Evolutionary conservation across 2,329 filamentous ascomycete species (phyloP).

Genomic region (Cladophialophora carrionii): DNA sequence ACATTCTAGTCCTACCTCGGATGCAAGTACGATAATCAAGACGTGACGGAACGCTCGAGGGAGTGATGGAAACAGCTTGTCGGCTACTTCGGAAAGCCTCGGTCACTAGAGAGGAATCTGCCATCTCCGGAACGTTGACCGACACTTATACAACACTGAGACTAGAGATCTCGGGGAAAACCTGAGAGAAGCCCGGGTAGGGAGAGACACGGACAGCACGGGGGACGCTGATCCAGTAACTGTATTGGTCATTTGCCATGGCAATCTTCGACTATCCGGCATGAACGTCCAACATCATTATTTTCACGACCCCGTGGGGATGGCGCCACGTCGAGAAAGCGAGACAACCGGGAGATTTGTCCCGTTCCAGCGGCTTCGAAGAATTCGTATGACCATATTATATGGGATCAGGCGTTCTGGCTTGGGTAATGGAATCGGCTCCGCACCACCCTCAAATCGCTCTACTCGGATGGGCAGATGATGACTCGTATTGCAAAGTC

Average conservation of each 20-base stretch:
- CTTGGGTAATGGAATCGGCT: slow-evolving; percentile 16
- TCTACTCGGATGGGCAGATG: slow-evolving; percentile 5
- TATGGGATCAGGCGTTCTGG: slow-evolving; percentile 7
- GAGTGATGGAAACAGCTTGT: not conserved
- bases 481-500: slow-evolving; percentile 11
- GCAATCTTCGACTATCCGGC: slow-evolving; percentile 17
- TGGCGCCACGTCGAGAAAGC: not conserved
- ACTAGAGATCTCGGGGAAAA: not conserved
- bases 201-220: not conserved
- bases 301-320: slow-evolving; percentile 15
- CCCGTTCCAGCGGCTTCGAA: not conserved
- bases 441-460: slow-evolving; percentile 5
- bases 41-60: not conserved
- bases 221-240: not conserved
- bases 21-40: not conserved
- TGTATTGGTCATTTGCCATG: slow-evolving; percentile 6
- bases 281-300: slow-evolving; percentile 1
- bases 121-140: not conserved
- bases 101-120: not conserved
- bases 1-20: not conserved
- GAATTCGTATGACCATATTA: not conserved
- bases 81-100: not conserved
- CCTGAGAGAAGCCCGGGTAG: slow-evolving; percentile 17
- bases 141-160: not conserved
- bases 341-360: not conserved